Percentiles rank a stretch among this genome's conserved stretches.
Evolutionary conservation across 2,329 filamentous ascomycete species (phyloP).

Genomic region (Zopfia rhizophila): DNA sequence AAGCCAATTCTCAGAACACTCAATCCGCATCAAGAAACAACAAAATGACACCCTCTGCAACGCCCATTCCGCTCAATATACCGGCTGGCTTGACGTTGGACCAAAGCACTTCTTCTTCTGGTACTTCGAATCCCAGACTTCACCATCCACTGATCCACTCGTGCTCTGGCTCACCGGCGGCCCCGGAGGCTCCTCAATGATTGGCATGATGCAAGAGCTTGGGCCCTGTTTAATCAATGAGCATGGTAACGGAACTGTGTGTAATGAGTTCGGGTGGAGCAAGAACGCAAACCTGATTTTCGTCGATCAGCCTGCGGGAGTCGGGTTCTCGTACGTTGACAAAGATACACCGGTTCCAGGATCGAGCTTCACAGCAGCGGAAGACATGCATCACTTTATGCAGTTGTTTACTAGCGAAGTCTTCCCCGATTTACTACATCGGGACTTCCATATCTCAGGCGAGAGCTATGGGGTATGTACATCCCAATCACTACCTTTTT

Average conservation of each 20-base stretch:
- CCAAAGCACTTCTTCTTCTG: constrained; percentile 59
- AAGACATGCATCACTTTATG: constrained; percentile 62
- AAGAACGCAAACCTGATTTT: constrained; percentile 50
- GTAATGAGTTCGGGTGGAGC: constrained; percentile 54
- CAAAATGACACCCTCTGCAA: constrained; percentile 46
- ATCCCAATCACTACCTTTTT: not conserved
- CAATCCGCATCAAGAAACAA: constrained; percentile 46
- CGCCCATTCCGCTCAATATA: constrained; percentile 48
- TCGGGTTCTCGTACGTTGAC: constrained; percentile 53
- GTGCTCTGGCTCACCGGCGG: constrained; percentile 57
- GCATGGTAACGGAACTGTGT: constrained; percentile 48
- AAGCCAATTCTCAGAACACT: constrained; percentile 44
- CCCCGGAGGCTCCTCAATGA: constrained; percentile 49
- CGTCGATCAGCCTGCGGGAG: constrained; percentile 52
- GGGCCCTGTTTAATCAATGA: constrained; percentile 53
- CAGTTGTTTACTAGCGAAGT: constrained; percentile 59
- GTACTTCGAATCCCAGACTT: constrained; percentile 55
- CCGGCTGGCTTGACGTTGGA: constrained; percentile 51
- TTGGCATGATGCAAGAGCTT: constrained; percentile 50
- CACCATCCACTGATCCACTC: constrained; percentile 49
- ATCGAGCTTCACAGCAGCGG: constrained; percentile 56
- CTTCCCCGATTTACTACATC: constrained; percentile 54
- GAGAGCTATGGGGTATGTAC: constrained; percentile 60
- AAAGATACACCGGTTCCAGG: constrained; percentile 45
- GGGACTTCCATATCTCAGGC: constrained; percentile 60